Percentiles rank a stretch among this genome's conserved stretches.
These are phyloP conservation scores for Dictyostelium citrinum DNA, from an alignment of 78 protist genomes.

Conservation along the genomic window DNA sequence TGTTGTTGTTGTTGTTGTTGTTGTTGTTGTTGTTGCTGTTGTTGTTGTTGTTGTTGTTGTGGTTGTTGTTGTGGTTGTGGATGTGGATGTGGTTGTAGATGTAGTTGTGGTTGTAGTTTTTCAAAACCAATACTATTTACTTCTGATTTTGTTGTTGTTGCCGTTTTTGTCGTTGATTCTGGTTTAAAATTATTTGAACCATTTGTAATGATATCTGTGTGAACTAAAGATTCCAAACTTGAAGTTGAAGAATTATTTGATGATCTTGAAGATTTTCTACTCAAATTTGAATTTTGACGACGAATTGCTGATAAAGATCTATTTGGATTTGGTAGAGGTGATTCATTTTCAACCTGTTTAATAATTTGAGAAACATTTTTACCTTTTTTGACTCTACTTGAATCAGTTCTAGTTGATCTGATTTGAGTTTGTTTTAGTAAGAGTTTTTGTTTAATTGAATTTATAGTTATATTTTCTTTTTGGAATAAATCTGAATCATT, in stretches of 20 bases:
- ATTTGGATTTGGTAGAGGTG: background rate
- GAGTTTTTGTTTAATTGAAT: background rate
- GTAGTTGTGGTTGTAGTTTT: background rate
- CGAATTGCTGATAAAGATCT: background rate
- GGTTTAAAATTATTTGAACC: background rate
- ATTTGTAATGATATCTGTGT: background rate
- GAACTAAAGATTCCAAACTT: background rate
- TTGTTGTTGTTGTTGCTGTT: background rate
- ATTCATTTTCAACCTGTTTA: background rate
- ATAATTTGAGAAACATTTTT: background rate
- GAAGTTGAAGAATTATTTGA: background rate
- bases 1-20: background rate
- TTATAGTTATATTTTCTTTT: background rate
- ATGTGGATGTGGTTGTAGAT: background rate
- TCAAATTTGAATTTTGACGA: background rate
- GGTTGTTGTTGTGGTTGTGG: background rate
- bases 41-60: background rate
- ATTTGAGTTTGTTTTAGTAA: background rate
- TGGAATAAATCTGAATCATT: background rate
- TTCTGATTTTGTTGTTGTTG: too few species aligned
- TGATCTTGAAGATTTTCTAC: background rate
- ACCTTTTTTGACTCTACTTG: background rate
- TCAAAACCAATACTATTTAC: too few species aligned
- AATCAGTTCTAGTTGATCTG: conserved; percentile 1
- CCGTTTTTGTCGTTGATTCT: too few species aligned